Conservation (phyloP, 2,329 filamentous ascomycete genomes). For the Magnaporthiopsis incrustans region DNA sequence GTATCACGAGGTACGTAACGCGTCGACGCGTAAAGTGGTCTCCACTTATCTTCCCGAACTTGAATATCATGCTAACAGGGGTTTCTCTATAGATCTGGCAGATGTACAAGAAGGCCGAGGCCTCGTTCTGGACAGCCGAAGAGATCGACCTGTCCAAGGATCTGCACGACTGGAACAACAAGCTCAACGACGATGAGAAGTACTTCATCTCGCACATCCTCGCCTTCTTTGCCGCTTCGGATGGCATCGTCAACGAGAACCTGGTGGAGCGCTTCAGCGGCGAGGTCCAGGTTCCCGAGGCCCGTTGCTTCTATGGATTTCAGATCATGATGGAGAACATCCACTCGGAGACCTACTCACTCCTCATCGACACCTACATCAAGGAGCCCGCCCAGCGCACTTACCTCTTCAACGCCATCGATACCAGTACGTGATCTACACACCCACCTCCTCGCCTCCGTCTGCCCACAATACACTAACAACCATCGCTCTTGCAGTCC, state of each 20-base stretch:
- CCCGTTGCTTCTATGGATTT: conserved; percentile 99
- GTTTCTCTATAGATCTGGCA: conserved; percentile 75
- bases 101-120: conserved; percentile 99
- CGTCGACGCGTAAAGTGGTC: conserved; percentile 62
- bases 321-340: conserved; percentile 99
- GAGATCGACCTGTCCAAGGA: conserved; percentile 99
- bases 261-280: conserved; percentile 94
- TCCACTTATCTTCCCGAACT: conserved; percentile 10
- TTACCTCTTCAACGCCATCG: conserved; percentile 97
- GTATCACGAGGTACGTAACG: conserved; percentile 85
- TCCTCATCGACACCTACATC: conserved; percentile 98
- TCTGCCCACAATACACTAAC: conserved; percentile 51
- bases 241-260: conserved; percentile 99
- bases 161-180: conserved; percentile 98
- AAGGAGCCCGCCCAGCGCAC: conserved; percentile 91
- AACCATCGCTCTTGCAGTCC: conserved; percentile 49
- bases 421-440: conserved; percentile 64
- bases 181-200: conserved; percentile 90
- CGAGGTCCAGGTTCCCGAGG: conserved; percentile 95
- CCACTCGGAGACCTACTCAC: conserved; percentile 98
- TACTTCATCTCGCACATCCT: conserved; percentile 98
- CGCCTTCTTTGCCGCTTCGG: conserved; percentile 97
- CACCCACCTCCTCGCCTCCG: conserved; percentile 15
- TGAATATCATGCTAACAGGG: conserved; percentile 30
- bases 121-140: conserved; percentile 99